A percentile compares a stretch with the other conserved stretches of the same genome.
Conservation (phyloP, 768 basidiomycete species). For the Coprinopsis cinerea region DNA sequence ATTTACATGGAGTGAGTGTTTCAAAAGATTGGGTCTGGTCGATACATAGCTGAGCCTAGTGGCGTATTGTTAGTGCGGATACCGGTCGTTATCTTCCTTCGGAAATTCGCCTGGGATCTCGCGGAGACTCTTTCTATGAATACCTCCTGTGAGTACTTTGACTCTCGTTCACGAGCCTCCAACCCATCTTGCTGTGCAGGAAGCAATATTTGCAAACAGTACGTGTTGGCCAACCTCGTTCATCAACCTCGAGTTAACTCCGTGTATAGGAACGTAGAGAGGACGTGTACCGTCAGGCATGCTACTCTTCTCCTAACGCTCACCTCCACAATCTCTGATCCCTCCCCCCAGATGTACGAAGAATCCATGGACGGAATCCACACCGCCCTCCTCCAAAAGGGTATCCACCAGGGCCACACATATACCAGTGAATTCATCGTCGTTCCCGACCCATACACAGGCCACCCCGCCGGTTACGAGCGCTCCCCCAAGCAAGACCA, state of each 20-base stretch:
- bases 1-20: conserved; percentile 70
- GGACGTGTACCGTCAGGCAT: conserved; percentile 66
- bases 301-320: conserved; percentile 15
- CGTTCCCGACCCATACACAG: conserved; percentile 42
- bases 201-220: conserved; percentile 86
- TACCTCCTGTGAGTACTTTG: conserved; percentile 58
- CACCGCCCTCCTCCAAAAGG: conserved; percentile 62
- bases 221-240: conserved; percentile 6
- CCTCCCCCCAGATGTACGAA: conserved; percentile 77
- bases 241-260: neutral
- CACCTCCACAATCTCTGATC: neutral
- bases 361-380: conserved; percentile 81
- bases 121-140: conserved; percentile 94
- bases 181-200: conserved; percentile 22
- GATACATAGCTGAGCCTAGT: neutral
- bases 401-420: conserved; percentile 49
- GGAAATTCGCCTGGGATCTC: conserved; percentile 82
- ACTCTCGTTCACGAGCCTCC: neutral
- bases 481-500: conserved; percentile 90
- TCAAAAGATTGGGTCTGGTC: neutral
- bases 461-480: conserved; percentile 55
- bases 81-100: conserved; percentile 47
- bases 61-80: conserved; percentile 25
- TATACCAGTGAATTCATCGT: conserved; percentile 76
- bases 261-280: conserved; percentile 64